Base-by-base conservation (phyloP, 2,329 filamentous ascomycete species). In the Talaromyces sp. region DNA sequence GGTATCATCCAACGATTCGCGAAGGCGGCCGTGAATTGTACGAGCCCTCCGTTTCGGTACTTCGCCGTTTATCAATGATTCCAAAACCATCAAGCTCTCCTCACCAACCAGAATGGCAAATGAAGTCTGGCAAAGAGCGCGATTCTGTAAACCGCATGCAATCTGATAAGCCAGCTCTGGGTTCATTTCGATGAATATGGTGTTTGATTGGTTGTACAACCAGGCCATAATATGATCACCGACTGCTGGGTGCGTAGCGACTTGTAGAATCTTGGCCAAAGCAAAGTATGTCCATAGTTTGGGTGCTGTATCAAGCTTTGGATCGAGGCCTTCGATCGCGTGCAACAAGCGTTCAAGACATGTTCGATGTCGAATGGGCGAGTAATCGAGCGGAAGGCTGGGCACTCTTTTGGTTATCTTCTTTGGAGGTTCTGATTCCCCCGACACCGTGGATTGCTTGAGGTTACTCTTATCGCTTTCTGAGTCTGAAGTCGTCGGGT, bases 251-350 rank as follows among this genome's bases (percentile, higher is more conserved):
- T 68, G 60, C 5, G 63, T 62, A 9, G 67, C 66, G 25, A 71
- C 67, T 19, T 84, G 81, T 53, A 87, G 80, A 39, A 84, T 76
- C 60, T 82, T 82, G 7, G 84, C 82, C 8, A 89, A 69, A 2
- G 80, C 82, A 35, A 84, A 81, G n/a, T 88, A 77, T 0, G 86
- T 89, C 79, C 84, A 89, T 37, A 88, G 72, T 13, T 87, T 84
- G 10, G 81, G 77, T 0, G 87, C 86, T 0, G 86, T 88, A 69
- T 89, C 81, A 13, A 90, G 69, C 1, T 77, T 73, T 0, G 84
- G 75, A 31, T 78, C 73, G 2, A 80, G 74, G 2, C 80, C 81
- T 61, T 83, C 77, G 40, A 89, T 79, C 21, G 69, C 76, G 63
- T 82, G 77, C 3, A 89, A 73, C 0, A 89, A 73, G 1, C 85